Percentiles rank a stretch among this genome's conserved stretches.
These are phyloP conservation scores for Chloropicon primus DNA, from an alignment of 139 green algal genomes.

Conservation along the genomic window DNA sequence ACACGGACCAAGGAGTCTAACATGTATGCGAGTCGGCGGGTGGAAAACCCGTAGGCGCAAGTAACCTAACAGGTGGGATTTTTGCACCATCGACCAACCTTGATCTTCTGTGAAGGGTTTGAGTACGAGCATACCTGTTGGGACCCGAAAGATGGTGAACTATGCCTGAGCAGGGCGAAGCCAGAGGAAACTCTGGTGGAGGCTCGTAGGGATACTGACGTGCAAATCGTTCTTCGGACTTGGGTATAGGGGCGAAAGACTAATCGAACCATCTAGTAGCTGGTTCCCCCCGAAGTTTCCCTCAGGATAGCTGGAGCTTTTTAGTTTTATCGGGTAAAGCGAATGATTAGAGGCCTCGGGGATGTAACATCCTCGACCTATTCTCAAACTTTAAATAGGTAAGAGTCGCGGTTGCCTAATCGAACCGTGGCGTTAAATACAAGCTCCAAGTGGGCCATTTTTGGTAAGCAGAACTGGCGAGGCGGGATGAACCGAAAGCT, in stretches of 20 bases:
- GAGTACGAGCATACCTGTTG: constrained; percentile 76
- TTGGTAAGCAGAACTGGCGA: constrained; percentile 95
- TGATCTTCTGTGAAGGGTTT: constrained; percentile 79
- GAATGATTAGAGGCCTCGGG: constrained; percentile 84
- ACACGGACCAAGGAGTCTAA: constrained; percentile 95
- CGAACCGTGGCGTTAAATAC: constrained; percentile 63
- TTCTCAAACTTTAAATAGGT: constrained; percentile 95
- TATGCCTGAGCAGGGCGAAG: constrained; percentile 88
- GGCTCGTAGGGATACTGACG: constrained; percentile 87
- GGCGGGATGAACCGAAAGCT: constrained; percentile 87
- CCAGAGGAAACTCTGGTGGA: constrained; percentile 88
- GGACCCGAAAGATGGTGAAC: constrained; percentile 92
- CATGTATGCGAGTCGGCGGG: constrained; percentile 79
- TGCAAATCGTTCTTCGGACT: constrained; percentile 94
- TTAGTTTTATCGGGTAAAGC: constrained; percentile 81
- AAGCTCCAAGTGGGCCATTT: constrained; percentile 82
- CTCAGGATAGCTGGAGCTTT: constrained; percentile 78
- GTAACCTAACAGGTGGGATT: constrained; percentile 70
- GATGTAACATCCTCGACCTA: constrained; percentile 71
- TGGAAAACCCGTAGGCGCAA: constrained; percentile 81
- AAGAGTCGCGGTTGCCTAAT: constrained; percentile 66
- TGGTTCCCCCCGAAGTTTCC: constrained; percentile 91
- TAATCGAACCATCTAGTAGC: constrained; percentile 96
- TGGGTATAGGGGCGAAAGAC: constrained; percentile 96
- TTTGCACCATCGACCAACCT: constrained; percentile 74